Percentiles rank a stretch among this genome's conserved stretches.
phyloP scores from a whole-genome alignment of 139 green algal genomes.

The Limnomonas spitsbergensis region DNA sequence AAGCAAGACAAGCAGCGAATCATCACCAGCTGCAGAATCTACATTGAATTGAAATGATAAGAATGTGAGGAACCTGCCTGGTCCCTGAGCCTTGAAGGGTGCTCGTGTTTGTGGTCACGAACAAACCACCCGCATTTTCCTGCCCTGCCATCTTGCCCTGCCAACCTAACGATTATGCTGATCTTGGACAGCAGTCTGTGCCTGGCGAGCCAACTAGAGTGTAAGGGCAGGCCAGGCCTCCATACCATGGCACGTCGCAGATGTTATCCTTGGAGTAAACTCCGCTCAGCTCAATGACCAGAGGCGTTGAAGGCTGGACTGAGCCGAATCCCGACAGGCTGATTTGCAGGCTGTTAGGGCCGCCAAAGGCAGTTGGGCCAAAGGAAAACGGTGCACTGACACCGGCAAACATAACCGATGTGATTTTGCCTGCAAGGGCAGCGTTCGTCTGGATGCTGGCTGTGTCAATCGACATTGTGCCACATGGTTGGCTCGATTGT shows the following conservation, averaged over 20 bases:
- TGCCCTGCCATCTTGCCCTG: too few relatives aligned
- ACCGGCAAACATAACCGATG: not conserved
- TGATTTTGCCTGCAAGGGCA: not conserved
- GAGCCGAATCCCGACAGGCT: not conserved
- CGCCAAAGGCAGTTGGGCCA: not conserved
- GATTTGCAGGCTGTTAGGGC: not conserved
- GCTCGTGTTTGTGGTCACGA: too few relatives aligned
- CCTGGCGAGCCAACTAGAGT: not conserved
- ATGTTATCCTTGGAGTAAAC: not conserved
- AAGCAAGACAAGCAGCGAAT: not conserved
- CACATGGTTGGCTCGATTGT: not conserved
- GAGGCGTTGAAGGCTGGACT: not conserved
- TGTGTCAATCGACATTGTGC: not conserved
- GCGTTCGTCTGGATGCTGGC: not conserved
- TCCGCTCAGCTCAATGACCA: not conserved
- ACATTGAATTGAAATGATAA: not conserved
- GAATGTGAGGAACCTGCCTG: not conserved
- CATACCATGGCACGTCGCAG: conserved; percentile 2
- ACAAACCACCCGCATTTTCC: too few relatives aligned
- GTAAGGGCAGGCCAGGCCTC: not conserved
- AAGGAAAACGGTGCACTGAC: not conserved
- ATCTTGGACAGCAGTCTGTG: not conserved
- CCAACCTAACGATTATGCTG: not conserved
- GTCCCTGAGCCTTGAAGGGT: not conserved
- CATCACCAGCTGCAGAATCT: not conserved